Conservation (phyloP, 345 rosid species). For the Ceriops decandra region DNA sequence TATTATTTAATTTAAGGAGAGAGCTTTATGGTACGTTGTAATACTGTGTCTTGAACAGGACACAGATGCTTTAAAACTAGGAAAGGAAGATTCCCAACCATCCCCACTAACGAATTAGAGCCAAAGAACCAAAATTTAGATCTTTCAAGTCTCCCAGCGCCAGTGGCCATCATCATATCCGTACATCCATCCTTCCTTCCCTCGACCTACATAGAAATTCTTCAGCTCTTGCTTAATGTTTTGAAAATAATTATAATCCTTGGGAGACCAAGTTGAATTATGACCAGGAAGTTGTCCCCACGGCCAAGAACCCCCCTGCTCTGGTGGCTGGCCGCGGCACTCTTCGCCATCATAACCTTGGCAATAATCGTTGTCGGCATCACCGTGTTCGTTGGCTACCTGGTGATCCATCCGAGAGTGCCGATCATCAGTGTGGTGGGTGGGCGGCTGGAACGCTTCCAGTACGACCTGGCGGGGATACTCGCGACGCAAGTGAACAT, state of each 20-base stretch:
- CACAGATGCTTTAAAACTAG: conserved; percentile 37
- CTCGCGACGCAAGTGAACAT: conserved; percentile 61
- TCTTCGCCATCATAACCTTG: conserved; percentile 59
- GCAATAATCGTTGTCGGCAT: conserved; percentile 68
- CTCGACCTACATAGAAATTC: no score
- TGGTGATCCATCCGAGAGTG: conserved; percentile 69
- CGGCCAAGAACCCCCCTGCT: conserved; percentile 43
- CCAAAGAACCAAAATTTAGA: conserved; percentile 26
- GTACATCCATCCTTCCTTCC: no score
- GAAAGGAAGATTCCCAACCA: conserved; percentile 83
- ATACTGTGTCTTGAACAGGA: neutral
- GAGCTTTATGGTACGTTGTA: neutral
- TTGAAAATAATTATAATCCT: neutral
- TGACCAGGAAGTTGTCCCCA: neutral
- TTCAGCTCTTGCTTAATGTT: no score
- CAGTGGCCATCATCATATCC: neutral
- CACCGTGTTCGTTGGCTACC: conserved; percentile 58
- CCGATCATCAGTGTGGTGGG: conserved; percentile 57
- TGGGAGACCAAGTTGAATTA: neutral
- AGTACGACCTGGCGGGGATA: conserved; percentile 36
- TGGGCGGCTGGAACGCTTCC: conserved; percentile 53
- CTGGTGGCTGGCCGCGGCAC: conserved; percentile 68
- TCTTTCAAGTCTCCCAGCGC: neutral
- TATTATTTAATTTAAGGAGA: neutral
- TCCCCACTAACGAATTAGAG: conserved; percentile 36